These are phyloP conservation scores for Fusarium sp. DNA, from an alignment of 2,329 filamentous ascomycete genomes.

Conservation along the genomic window DNA sequence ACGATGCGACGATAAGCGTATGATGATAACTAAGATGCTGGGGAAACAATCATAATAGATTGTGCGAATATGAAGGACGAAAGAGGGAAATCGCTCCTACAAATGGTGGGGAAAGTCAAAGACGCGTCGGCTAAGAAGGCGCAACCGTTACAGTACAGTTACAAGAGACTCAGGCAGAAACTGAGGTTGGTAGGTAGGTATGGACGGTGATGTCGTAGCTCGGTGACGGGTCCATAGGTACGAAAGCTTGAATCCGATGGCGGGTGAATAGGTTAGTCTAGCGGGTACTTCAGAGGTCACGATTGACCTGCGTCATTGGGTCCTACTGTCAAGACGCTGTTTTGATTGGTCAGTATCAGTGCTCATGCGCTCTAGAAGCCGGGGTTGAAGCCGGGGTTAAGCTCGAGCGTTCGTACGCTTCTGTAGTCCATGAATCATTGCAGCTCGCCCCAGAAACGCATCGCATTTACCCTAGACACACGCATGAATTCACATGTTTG, in stretches of 20 bases:
- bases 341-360: conserved; percentile 32
- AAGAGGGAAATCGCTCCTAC: background rate
- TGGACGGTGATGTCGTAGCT: conserved; percentile 38
- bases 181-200: conserved; percentile 6
- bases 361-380: conserved; percentile 18
- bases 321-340: background rate
- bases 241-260: conserved; percentile 26
- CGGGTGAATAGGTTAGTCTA: background rate
- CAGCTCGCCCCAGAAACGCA: background rate
- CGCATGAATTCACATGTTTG: background rate
- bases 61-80: conserved; percentile 9
- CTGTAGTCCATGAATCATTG: conserved; percentile 36
- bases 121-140: conserved; percentile 25
- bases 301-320: conserved; percentile 40
- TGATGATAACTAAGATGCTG: conserved; percentile 17
- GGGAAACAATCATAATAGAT: conserved; percentile 29
- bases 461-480: conserved; percentile 4
- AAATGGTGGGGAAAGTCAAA: conserved; percentile 22
- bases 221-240: conserved; percentile 16
- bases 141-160: conserved; percentile 25
- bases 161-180: conserved; percentile 15
- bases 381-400: conserved; percentile 23
- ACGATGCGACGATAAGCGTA: conserved; percentile 29
- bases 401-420: conserved; percentile 21
- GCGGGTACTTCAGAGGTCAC: conserved; percentile 28